A percentile compares a stretch with the other conserved stretches of the same genome.
Evolutionary conservation across 139 green algal genomes (phyloP).

Genomic region (Tetratostichococcus sp.): DNA sequence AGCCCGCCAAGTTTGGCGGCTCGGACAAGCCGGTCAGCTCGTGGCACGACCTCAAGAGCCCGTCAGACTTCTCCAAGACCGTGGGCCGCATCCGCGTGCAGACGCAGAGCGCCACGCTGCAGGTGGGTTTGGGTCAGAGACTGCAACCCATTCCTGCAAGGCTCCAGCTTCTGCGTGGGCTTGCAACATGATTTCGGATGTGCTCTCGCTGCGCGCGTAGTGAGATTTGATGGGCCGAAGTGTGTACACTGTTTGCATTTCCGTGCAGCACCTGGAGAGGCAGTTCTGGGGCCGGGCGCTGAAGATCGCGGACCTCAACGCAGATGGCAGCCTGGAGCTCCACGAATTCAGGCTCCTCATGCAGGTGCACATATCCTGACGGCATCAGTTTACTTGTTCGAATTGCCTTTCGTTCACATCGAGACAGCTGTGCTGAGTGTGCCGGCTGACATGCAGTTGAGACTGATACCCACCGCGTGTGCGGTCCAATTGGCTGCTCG

Average conservation of each 20-base stretch:
- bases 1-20: not conserved
- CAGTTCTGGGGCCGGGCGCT: slow-evolving; percentile 42
- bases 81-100: slow-evolving; percentile 14
- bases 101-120: slow-evolving; percentile 15
- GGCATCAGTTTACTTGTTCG: too few relatives aligned
- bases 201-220: too few relatives aligned
- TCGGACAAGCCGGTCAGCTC: slow-evolving; percentile 5
- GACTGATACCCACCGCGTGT: too few relatives aligned
- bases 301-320: slow-evolving; percentile 30
- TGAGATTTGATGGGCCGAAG: too few relatives aligned
- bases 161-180: too few relatives aligned
- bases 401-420: too few relatives aligned
- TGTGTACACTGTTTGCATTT: too few relatives aligned
- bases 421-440: too few relatives aligned
- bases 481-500: too few relatives aligned
- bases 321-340: slow-evolving; percentile 16
- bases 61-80: slow-evolving; percentile 5
- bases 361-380: slow-evolving; percentile 2
- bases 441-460: too few relatives aligned
- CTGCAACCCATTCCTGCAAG: too few relatives aligned
- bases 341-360: slow-evolving; percentile 32
- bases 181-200: too few relatives aligned
- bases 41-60: slow-evolving; percentile 23
- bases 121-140: not conserved
- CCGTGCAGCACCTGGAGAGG: slow-evolving; percentile 19